Evolutionary conservation across 352 stramenopile genomes (phyloP).

Genomic region (Globisporangium nagaii): DNA sequence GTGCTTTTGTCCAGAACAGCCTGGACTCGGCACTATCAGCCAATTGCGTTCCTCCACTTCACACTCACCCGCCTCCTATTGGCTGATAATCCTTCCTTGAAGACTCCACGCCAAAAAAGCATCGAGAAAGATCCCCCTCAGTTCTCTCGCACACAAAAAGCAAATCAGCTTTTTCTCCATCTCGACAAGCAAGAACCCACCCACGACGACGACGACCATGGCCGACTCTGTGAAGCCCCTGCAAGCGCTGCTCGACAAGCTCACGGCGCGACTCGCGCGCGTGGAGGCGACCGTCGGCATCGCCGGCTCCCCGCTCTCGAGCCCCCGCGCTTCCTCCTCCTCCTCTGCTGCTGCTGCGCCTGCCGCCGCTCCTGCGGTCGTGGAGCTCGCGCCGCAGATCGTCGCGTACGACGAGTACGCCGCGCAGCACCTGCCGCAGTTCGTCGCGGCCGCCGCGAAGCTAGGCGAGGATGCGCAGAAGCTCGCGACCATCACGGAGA

Average conservation of each 20-base stretch:
- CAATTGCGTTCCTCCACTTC: too few species aligned
- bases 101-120: too few species aligned
- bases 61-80: too few species aligned
- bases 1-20: too few species aligned
- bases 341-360: constrained; percentile 7
- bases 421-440: constrained; percentile 70
- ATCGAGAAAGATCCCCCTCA: too few species aligned
- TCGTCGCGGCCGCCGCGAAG: constrained; percentile 67
- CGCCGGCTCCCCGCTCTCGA: constrained; percentile 10
- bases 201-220: constrained; percentile 19
- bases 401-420: constrained; percentile 91
- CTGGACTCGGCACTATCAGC: too few species aligned
- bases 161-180: neutral
- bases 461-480: constrained; percentile 80
- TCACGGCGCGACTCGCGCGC: constrained; percentile 68
- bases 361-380: constrained; percentile 6
- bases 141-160: neutral
- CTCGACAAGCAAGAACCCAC: constrained; percentile 7
- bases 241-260: constrained; percentile 69
- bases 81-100: too few species aligned
- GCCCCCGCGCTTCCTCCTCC: constrained; percentile 1
- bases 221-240: constrained; percentile 73
- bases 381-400: constrained; percentile 64
- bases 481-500: constrained; percentile 81
- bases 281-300: constrained; percentile 83